Evolutionary conservation across 2,329 filamentous ascomycete species (phyloP).

Genomic region (Fusarium graminum): DNA sequence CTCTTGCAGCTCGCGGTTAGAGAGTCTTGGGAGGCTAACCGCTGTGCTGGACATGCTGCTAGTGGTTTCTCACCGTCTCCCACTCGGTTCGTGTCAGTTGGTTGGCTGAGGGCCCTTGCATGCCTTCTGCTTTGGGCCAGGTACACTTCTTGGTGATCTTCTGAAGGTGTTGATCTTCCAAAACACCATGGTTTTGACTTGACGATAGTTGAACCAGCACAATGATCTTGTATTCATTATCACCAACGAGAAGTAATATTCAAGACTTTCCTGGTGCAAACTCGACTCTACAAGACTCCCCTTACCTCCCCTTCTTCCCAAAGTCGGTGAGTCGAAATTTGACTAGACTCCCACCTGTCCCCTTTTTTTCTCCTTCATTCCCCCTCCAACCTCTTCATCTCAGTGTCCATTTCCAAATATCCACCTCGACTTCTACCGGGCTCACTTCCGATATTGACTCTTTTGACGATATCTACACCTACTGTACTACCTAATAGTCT

Average conservation of each 20-base stretch:
- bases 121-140: conserved; percentile 36
- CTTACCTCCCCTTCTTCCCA: conserved; percentile 1
- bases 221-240: conserved; percentile 1
- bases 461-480: conserved; percentile 24
- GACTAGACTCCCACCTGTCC: conserved; percentile 19
- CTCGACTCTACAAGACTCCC: conserved; percentile 2
- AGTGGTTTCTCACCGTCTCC: conserved; percentile 37
- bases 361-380: conserved; percentile 20
- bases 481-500: no score
- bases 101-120: conserved; percentile 40
- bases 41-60: conserved; percentile 31
- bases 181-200: conserved; percentile 33
- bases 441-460: conserved; percentile 40
- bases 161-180: conserved; percentile 7
- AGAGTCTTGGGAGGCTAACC: conserved; percentile 21
- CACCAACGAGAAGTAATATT: not conserved
- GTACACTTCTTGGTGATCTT: conserved; percentile 4
- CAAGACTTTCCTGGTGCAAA: not conserved
- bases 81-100: conserved; percentile 36
- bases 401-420: conserved; percentile 26
- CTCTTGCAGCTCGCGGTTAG: conserved; percentile 32
- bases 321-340: conserved; percentile 28
- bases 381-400: conserved; percentile 39
- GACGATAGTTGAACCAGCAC: conserved; percentile 29
- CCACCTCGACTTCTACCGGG: conserved; percentile 26